Conservation (phyloP, 306 rosid species). For the Lathyrus aphaca region DNA sequence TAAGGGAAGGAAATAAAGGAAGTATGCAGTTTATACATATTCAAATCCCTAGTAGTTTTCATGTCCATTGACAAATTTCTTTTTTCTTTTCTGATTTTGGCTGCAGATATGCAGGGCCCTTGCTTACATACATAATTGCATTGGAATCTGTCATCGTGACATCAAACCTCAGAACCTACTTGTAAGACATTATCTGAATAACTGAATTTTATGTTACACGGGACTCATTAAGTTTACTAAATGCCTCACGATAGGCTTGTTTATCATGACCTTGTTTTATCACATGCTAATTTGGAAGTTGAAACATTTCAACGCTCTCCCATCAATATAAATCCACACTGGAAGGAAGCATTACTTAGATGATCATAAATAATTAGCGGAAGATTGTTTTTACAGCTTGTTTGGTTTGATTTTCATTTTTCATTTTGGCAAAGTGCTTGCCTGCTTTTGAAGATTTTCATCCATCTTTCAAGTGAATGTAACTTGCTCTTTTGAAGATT, state of each 20-base stretch:
- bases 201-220: conserved; percentile 8
- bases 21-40: conserved; percentile 18
- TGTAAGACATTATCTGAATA: conserved; percentile 53
- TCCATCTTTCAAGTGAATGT: not conserved
- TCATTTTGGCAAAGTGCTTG: conserved; percentile 14
- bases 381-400: not conserved
- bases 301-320: conserved; percentile 22
- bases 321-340: conserved; percentile 23
- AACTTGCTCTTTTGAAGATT: conserved; percentile 4
- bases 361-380: conserved; percentile 9
- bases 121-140: conserved; percentile 94
- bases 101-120: conserved; percentile 97
- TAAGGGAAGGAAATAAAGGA: conserved; percentile 11
- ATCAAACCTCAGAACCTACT: conserved; percentile 98
- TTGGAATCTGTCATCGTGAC: conserved; percentile 97
- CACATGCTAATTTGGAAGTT: conserved; percentile 17
- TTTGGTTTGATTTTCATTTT: conserved; percentile 8
- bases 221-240: conserved; percentile 17
- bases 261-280: conserved; percentile 23
- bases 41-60: conserved; percentile 7
- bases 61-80: conserved; percentile 21
- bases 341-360: conserved; percentile 15
- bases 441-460: conserved; percentile 7
- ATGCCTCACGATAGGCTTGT: not conserved
- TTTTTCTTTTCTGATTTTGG: conserved; percentile 32